Conservation (phyloP, 139 green algal species). For the Tetratostichococcus sp. region DNA sequence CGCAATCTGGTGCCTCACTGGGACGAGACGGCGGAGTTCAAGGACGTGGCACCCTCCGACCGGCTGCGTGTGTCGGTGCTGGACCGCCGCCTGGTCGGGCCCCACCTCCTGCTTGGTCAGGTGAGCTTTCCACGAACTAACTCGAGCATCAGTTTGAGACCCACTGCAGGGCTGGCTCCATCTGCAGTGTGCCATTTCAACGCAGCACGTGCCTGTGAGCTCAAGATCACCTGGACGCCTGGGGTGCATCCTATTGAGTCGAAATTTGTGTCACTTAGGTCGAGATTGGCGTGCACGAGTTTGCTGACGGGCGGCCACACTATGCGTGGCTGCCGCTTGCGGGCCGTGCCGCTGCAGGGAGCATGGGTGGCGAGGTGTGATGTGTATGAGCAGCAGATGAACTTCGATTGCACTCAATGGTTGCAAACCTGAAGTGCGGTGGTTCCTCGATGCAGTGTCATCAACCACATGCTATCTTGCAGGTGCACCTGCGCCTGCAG, state of each 20-base stretch:
- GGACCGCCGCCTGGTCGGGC: conserved; percentile 21
- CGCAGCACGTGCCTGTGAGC: too few relatives aligned
- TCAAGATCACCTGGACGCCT: background rate
- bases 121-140: too few relatives aligned
- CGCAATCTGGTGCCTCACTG: conserved; percentile 24
- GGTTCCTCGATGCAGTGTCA: too few relatives aligned
- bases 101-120: conserved; percentile 30
- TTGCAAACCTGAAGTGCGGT: too few relatives aligned
- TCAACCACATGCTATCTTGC: background rate
- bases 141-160: too few relatives aligned
- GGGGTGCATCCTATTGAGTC: background rate
- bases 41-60: conserved; percentile 18
- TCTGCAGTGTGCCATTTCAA: too few relatives aligned
- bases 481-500: conserved; percentile 38
- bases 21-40: conserved; percentile 34
- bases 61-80: conserved; percentile 26
- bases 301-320: conserved; percentile 32
- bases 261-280: conserved; percentile 7
- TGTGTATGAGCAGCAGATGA: too few relatives aligned
- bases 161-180: too few relatives aligned
- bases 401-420: too few relatives aligned
- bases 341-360: background rate
- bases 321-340: conserved; percentile 40
- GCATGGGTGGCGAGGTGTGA: background rate
- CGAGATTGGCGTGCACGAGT: conserved; percentile 4